Evolutionary conservation across 2,329 filamentous ascomycete species (phyloP), one percentile per base, ranked within the genome.

Genomic region (Coniochaeta sp.): DNA sequence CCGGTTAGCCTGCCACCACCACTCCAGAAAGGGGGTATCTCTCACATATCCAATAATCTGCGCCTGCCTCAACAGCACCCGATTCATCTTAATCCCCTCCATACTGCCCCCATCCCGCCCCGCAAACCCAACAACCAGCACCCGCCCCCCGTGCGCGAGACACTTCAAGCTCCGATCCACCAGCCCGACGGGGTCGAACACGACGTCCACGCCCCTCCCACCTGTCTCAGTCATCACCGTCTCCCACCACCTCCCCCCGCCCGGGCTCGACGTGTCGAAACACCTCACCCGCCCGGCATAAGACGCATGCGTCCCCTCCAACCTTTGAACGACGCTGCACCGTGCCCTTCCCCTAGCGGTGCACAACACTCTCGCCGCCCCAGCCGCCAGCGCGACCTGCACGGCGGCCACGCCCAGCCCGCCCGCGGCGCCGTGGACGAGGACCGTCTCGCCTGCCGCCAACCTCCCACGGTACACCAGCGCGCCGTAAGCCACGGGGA

Each of bases 41-140:
- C 75, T 69, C 60, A 78, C 74, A 68, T 85, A 85, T 47, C 82
- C 82, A 36, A 81, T 75, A 4, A 85, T 65, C n/a, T 74, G 77
- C 1, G 76, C 77, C 44, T 80, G 77, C 64, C 81, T 83, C 38
- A 85, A 67, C 47, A 85, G 67, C 3, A 85, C 70, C 28, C 79
- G 72, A 62, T 85, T 85, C 75, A 82, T 80, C 32, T 76, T 75
- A 55, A 85, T 73, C 42, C 74, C 73, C 67, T 86, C 83, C 72
- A 86, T 79, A 8, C 77, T 70, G 0, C 81, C 80, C 17, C 69
- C 75, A 56, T 50, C 56, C 34, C 78, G 73, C 1, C 79, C 84
- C 6, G 82, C 83, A 66, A 87, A 87, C 0, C 84, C 84, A 2
- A 85, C 75, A 30, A 87, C 72, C 2, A 87, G 74, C 19, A 87